Conservation (phyloP, 108 stramenopile species). For the Mediolabrus comicus region DNA sequence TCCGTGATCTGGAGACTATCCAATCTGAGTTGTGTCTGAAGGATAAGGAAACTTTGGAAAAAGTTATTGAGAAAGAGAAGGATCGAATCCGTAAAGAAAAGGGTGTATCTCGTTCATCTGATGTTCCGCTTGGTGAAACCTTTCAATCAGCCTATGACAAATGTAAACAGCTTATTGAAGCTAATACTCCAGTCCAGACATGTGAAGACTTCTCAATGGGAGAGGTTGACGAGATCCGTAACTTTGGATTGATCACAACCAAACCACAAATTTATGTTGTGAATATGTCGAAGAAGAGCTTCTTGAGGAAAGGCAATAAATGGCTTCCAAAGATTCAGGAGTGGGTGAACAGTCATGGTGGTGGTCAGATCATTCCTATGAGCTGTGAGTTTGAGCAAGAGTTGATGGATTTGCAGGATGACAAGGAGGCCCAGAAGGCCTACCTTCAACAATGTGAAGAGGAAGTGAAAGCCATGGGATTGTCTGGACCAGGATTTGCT, state of each 20-base stretch:
- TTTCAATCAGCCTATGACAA: slow-evolving; percentile 79
- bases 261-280: slow-evolving; percentile 98
- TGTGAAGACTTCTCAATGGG: slow-evolving; percentile 77
- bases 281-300: slow-evolving; percentile 95
- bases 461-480: slow-evolving; percentile 78
- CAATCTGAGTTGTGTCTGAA: slow-evolving; percentile 95
- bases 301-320: slow-evolving; percentile 93
- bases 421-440: slow-evolving; percentile 69
- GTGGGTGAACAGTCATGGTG: slow-evolving; percentile 95
- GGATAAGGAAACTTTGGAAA: slow-evolving; percentile 75
- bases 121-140: slow-evolving; percentile 63
- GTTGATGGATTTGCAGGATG: slow-evolving; percentile 72
- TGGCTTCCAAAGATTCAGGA: slow-evolving; percentile 94
- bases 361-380: slow-evolving; percentile 97
- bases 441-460: slow-evolving; percentile 81
- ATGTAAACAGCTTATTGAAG: slow-evolving; percentile 70
- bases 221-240: slow-evolving; percentile 86
- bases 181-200: slow-evolving; percentile 84
- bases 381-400: slow-evolving; percentile 98
- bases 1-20: slow-evolving; percentile 98
- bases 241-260: slow-evolving; percentile 94
- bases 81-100: slow-evolving; percentile 86
- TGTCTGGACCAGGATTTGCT: slow-evolving; percentile 85
- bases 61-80: slow-evolving; percentile 70
- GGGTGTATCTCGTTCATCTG: slow-evolving; percentile 67